phyloP scores from a whole-genome alignment of 441 rosid species.

The Dalechampia spathulata region DNA sequence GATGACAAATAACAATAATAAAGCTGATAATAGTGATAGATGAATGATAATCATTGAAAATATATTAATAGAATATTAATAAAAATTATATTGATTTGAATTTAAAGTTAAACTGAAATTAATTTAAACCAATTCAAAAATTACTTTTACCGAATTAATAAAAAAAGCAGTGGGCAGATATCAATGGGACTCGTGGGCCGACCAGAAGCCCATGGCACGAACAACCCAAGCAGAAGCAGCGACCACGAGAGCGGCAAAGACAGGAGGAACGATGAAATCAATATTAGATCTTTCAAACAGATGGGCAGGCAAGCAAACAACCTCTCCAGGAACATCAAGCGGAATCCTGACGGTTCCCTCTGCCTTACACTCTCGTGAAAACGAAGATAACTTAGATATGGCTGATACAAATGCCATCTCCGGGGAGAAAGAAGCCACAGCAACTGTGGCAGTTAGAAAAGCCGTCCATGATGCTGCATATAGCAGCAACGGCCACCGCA shows the following conservation, averaged over 20 bases:
- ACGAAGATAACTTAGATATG: constrained; percentile 42
- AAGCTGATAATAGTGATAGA: no score
- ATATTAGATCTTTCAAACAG: constrained; percentile 48
- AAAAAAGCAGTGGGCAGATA: no score
- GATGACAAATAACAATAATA: no score
- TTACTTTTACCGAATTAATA: no score
- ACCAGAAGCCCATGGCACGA: constrained; percentile 24
- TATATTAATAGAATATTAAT: no score
- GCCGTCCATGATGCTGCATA: constrained; percentile 76
- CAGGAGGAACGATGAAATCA: constrained; percentile 69
- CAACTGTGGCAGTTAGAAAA: constrained; percentile 60
- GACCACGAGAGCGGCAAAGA: constrained; percentile 76
- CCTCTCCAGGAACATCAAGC: constrained; percentile 57
- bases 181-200: constrained; percentile 22
- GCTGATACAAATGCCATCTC: constrained; percentile 74
- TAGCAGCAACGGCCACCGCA: constrained; percentile 50
- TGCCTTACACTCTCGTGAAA: constrained; percentile 39
- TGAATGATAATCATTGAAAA: no score
- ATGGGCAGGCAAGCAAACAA: constrained; percentile 62
- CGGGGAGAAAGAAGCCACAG: constrained; percentile 70
- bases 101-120: no score
- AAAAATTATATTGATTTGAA: no score
- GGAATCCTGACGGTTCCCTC: constrained; percentile 56
- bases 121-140: no score
- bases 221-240: constrained; percentile 64